A percentile compares a stretch with the other conserved stretches of the same genome.
Conservation (phyloP, 2,329 filamentous ascomycete species). For the Fusarium piperis region DNA sequence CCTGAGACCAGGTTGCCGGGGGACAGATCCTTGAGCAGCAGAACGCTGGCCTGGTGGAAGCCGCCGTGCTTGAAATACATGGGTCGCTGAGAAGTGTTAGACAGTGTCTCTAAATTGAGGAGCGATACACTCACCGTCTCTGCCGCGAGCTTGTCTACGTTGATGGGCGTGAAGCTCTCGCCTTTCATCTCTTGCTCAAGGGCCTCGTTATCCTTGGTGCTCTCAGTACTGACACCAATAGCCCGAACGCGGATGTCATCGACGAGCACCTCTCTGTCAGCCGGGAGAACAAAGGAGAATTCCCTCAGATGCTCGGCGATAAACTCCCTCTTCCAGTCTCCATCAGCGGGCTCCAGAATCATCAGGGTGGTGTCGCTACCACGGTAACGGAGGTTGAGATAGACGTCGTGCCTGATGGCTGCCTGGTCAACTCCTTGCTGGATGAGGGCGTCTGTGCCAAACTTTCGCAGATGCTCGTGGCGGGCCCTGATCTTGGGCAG, state of each 20-base stretch:
- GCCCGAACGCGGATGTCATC: slow-evolving; percentile 55
- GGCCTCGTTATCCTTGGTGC: slow-evolving; percentile 13
- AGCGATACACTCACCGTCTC: neutral
- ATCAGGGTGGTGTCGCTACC: slow-evolving; percentile 54
- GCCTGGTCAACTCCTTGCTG: slow-evolving; percentile 49
- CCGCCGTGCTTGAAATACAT: slow-evolving; percentile 32
- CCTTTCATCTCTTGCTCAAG: slow-evolving; percentile 12
- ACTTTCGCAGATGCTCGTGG: slow-evolving; percentile 44
- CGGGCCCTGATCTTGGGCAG: slow-evolving; percentile 29
- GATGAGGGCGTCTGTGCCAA: slow-evolving; percentile 28
- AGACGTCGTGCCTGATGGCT: slow-evolving; percentile 54
- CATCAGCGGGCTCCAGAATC: slow-evolving; percentile 39
- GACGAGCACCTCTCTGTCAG: slow-evolving; percentile 49
- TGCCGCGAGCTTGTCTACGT: neutral
- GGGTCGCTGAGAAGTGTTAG: neutral
- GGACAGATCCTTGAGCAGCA: slow-evolving; percentile 25
- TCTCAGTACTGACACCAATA: slow-evolving; percentile 36
- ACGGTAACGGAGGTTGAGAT: slow-evolving; percentile 55
- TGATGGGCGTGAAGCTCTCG: slow-evolving; percentile 14
- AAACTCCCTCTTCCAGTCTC: slow-evolving; percentile 42
- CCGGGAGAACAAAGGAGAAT: slow-evolving; percentile 43
- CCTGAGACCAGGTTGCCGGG: slow-evolving; percentile 50
- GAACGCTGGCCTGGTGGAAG: slow-evolving; percentile 38
- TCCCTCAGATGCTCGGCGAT: slow-evolving; percentile 29
- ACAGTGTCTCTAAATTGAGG: neutral